Percentiles rank a stretch among this genome's conserved stretches.
These are phyloP conservation scores for Pseudogymnoascus verrucosus DNA, from an alignment of 2,329 filamentous ascomycete genomes.

Conservation along the genomic window DNA sequence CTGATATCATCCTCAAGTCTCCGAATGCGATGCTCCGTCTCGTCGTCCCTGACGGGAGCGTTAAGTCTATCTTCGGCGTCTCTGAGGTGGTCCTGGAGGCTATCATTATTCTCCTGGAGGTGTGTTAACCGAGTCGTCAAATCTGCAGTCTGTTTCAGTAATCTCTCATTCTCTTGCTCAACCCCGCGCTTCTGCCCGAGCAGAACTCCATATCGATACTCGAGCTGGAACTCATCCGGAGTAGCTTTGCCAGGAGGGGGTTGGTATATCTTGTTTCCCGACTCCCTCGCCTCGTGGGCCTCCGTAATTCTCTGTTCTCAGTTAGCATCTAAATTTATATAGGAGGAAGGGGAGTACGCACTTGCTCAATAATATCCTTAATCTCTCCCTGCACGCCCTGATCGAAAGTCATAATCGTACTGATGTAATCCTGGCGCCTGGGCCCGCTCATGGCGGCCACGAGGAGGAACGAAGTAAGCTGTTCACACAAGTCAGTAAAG, in stretches of 20 bases:
- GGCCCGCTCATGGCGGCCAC: conserved; percentile 54
- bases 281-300: not conserved
- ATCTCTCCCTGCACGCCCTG: conserved; percentile 35
- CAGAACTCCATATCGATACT: conserved; percentile 39
- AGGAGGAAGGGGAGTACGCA: not conserved
- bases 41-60: conserved; percentile 44
- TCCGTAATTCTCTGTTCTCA: conserved; percentile 8
- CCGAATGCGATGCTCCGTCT: conserved; percentile 44
- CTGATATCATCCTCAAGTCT: conserved; percentile 49
- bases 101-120: conserved; percentile 55
- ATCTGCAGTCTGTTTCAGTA: conserved; percentile 50
- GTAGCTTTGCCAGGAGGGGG: conserved; percentile 9
- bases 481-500: conserved; percentile 23
- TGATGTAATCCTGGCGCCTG: conserved; percentile 46
- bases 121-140: conserved; percentile 52
- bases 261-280: conserved; percentile 1
- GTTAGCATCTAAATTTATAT: not conserved
- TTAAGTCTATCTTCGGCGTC: conserved; percentile 32
- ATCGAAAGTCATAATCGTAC: conserved; percentile 36
- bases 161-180: conserved; percentile 46
- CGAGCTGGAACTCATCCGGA: conserved; percentile 30
- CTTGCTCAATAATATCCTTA: conserved; percentile 23
- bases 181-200: conserved; percentile 23
- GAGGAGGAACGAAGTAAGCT: conserved; percentile 56
- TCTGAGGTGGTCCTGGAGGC: conserved; percentile 37